These are phyloP conservation scores for Candida hispaniensis DNA, from an alignment of 805 yeast species.

Conservation along the genomic window DNA sequence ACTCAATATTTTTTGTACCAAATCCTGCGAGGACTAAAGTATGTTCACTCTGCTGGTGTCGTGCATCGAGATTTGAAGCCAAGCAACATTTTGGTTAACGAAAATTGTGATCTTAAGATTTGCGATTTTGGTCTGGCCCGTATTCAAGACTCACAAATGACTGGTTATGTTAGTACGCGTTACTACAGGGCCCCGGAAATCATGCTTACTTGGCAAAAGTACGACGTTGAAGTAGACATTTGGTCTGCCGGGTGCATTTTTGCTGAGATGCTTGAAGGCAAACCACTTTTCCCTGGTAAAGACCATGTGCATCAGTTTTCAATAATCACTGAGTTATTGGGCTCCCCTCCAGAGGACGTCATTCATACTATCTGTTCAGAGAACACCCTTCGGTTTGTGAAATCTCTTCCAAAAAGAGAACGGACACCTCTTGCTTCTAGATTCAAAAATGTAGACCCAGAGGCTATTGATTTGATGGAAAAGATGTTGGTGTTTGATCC, in stretches of 20 bases:
- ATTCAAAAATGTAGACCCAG: constrained; percentile 51
- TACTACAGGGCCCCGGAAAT: constrained; percentile 97
- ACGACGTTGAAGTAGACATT: constrained; percentile 91
- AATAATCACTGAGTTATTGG: constrained; percentile 89
- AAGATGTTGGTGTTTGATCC: constrained; percentile 94
- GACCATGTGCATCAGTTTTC: constrained; percentile 98
- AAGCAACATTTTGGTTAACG: constrained; percentile 66
- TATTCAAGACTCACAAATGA: constrained; percentile 98
- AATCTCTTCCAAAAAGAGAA: constrained; percentile 83
- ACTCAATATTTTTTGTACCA: constrained; percentile 95
- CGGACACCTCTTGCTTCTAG: constrained; percentile 81
- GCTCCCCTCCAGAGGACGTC: constrained; percentile 94
- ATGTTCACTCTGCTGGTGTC: constrained; percentile 86
- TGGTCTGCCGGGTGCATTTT: constrained; percentile 98
- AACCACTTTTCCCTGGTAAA: constrained; percentile 94
- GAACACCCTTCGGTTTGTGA: constrained; percentile 87
- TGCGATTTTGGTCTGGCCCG: constrained; percentile 94
- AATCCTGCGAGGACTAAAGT: constrained; percentile 75
- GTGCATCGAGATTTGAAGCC: constrained; percentile 87
- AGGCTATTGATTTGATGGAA: constrained; percentile 77
- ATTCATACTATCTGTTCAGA: constrained; percentile 93
- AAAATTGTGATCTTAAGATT: constrained; percentile 81
- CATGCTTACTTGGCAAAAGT: constrained; percentile 97
- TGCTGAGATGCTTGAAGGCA: constrained; percentile 96
- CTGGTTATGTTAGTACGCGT: constrained; percentile 93